A percentile compares a stretch with the other conserved stretches of the same genome.
These are phyloP conservation scores for Solanum chacoense DNA, from an alignment of 305 asterid genomes.

Conservation along the genomic window DNA sequence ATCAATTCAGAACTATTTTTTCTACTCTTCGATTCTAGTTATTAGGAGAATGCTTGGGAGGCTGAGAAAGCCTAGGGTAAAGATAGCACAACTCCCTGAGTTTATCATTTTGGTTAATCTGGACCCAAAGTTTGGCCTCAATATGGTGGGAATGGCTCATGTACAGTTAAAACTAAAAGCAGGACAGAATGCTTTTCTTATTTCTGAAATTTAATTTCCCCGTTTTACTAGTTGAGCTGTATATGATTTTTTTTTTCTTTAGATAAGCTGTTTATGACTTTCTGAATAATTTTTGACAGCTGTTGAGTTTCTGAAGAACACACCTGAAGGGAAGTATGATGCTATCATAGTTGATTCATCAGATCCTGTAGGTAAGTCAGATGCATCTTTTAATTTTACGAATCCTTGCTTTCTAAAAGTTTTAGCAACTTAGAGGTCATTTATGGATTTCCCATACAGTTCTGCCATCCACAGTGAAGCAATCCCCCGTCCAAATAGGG, in stretches of 20 bases:
- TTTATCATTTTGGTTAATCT: neutral
- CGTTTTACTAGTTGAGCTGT: neutral
- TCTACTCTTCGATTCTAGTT: neutral
- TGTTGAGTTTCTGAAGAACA: slow-evolving; percentile 49
- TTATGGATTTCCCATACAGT: neutral
- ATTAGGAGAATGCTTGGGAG: neutral
- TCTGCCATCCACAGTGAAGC: neutral
- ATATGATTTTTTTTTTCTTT: neutral
- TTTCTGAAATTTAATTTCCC: neutral
- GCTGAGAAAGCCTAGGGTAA: neutral
- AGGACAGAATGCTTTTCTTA: neutral
- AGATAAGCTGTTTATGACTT: neutral
- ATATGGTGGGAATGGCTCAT: neutral
- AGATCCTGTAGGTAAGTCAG: slow-evolving; percentile 81
- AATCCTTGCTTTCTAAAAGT: neutral
- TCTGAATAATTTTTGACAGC: slow-evolving; percentile 35
- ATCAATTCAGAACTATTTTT: neutral
- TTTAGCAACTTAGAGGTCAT: neutral
- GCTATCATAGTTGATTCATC: slow-evolving; percentile 92
- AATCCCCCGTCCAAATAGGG: neutral
- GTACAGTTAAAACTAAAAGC: neutral
- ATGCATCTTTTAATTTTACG: neutral
- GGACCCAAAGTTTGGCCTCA: neutral
- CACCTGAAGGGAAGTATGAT: slow-evolving; percentile 74
- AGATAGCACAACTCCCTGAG: neutral